A percentile compares a stretch with the other conserved stretches of the same genome.
Evolutionary conservation across 1,284 basidiomycete genomes (phyloP).

Genomic region (Acaromyces ingoldii): DNA sequence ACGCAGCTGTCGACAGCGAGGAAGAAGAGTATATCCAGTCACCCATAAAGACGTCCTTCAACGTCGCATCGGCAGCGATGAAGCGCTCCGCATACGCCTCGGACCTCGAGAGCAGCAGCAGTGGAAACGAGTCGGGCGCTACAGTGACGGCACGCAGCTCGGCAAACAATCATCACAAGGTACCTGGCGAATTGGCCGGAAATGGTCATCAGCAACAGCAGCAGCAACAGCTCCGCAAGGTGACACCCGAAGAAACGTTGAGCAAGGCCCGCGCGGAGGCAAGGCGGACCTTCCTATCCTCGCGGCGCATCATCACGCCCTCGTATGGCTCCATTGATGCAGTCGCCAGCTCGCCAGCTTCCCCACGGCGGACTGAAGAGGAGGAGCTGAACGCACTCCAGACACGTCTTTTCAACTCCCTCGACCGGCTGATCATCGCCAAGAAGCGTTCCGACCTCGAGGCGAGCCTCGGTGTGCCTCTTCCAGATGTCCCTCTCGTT

Average conservation of each 20-base stretch:
- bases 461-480: slow-evolving; percentile 31
- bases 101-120: not conserved
- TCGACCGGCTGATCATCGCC: slow-evolving; percentile 24
- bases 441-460: slow-evolving; percentile 37
- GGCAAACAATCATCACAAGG: no score
- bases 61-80: no score
- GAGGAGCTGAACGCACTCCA: not conserved
- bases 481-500: slow-evolving; percentile 33
- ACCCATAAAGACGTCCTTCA: no score
- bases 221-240: no score
- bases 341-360: no score
- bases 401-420: slow-evolving; percentile 16
- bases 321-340: not conserved
- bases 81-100: not conserved
- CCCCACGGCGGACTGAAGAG: no score
- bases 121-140: slow-evolving; percentile 3
- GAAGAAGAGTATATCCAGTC: no score
- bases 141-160: not conserved
- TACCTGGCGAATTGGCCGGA: no score
- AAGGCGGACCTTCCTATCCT: no score
- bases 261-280: not conserved
- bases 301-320: not conserved
- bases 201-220: no score
- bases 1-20: no score
- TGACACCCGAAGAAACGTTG: not conserved